These are phyloP conservation scores for Dactylorhiza incarnata DNA, from an alignment of 106 monocot genomes.

Conservation along the genomic window DNA sequence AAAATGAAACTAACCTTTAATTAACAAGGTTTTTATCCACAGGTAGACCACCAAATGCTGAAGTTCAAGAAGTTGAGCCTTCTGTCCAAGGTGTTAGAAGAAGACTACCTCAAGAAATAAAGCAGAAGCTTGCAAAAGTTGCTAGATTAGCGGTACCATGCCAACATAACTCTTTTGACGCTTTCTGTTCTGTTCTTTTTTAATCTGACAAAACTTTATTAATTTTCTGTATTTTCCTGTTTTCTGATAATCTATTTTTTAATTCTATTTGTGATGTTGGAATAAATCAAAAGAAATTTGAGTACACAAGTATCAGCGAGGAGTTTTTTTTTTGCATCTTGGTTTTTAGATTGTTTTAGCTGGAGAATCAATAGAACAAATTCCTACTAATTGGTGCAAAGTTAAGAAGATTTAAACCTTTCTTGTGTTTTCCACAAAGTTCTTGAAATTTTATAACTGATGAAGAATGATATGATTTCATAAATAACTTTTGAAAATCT, in stretches of 20 bases:
- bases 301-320: not conserved
- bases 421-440: not conserved
- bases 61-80: conserved; percentile 52
- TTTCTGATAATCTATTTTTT: not conserved
- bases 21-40: conserved; percentile 20
- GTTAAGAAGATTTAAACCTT: not conserved
- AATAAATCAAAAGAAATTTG: not conserved
- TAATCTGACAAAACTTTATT: not conserved
- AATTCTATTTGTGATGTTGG: not conserved
- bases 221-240: not conserved
- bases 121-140: conserved; percentile 94
- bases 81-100: conserved; percentile 59
- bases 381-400: not conserved
- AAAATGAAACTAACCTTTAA: not conserved
- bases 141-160: conserved; percentile 85
- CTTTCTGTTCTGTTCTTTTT: not conserved
- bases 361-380: not conserved
- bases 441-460: not conserved
- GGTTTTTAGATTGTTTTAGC: not conserved
- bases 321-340: not conserved
- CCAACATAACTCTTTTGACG: not conserved
- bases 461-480: not conserved
- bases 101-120: conserved; percentile 86
- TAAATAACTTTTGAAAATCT: not conserved
- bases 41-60: conserved; percentile 66